A percentile compares a stretch with the other conserved stretches of the same genome.
These are phyloP conservation scores for Ambispora gerdemannii DNA, from an alignment of 192 early-diverging fungal species.

Conservation along the genomic window DNA sequence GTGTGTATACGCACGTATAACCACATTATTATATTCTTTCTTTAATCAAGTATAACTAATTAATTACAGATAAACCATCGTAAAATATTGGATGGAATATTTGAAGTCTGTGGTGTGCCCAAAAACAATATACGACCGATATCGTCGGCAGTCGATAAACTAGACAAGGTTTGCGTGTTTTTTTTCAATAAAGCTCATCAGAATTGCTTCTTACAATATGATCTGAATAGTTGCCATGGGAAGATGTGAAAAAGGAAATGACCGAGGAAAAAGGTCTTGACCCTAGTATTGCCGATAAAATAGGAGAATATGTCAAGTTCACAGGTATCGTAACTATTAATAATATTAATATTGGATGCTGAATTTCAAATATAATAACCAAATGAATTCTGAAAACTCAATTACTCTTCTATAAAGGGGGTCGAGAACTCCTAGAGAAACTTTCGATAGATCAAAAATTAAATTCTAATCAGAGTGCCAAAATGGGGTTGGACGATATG, in stretches of 20 bases:
- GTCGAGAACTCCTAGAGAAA: slow-evolving; percentile 70
- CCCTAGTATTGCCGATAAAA: slow-evolving; percentile 76
- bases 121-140: slow-evolving; percentile 83
- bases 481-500: slow-evolving; percentile 85
- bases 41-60: neutral
- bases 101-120: slow-evolving; percentile 93
- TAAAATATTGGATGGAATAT: slow-evolving; percentile 96
- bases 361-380: no score
- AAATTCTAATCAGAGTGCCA: slow-evolving; percentile 63
- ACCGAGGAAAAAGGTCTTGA: slow-evolving; percentile 85
- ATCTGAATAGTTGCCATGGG: slow-evolving; percentile 72
- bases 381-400: neutral
- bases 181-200: neutral
- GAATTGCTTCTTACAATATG: neutral
- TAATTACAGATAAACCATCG: slow-evolving; percentile 80
- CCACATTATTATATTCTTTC: no score
- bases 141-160: slow-evolving; percentile 96
- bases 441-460: slow-evolving; percentile 68
- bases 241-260: slow-evolving; percentile 93
- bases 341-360: neutral
- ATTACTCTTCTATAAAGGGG: slow-evolving; percentile 43
- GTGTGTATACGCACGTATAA: slow-evolving; percentile 34
- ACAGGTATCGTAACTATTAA: slow-evolving; percentile 45
- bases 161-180: slow-evolving; percentile 71
- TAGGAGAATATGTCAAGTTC: slow-evolving; percentile 87